Conservation (phyloP, 768 basidiomycete genomes). For the Chalciporus pseudorubinellus region DNA sequence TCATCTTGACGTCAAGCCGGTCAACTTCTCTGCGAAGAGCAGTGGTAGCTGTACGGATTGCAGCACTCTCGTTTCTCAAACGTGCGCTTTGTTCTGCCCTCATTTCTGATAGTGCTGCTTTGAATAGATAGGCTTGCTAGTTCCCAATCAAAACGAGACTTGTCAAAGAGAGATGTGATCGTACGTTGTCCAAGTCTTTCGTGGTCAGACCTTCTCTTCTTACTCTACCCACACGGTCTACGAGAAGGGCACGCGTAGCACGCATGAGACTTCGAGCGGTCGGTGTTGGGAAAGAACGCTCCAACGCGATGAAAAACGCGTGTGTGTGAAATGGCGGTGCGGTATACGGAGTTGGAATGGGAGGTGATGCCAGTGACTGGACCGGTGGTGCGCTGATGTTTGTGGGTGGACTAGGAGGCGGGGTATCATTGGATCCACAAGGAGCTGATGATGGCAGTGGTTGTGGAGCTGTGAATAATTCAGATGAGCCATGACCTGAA, state of each 20-base stretch:
- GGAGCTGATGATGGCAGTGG: not conserved
- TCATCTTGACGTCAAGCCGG: conserved; percentile 82
- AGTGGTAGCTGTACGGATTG: conserved; percentile 74
- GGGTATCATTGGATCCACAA: not conserved
- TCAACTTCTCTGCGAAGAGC: conserved; percentile 87
- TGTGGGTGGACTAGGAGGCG: conserved; percentile 13
- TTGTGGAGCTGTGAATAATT: not conserved
- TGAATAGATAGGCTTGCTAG: conserved; percentile 94
- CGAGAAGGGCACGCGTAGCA: conserved; percentile 75
- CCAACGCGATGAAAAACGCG: conserved; percentile 66
- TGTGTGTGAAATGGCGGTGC: conserved; percentile 84
- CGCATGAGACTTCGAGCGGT: conserved; percentile 81
- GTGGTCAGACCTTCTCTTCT: conserved; percentile 65
- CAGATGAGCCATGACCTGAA: conserved; percentile 8
- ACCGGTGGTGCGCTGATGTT: conserved; percentile 9
- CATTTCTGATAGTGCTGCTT: conserved; percentile 88
- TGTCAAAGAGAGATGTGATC: conserved; percentile 18
- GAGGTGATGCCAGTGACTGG: conserved; percentile 2
- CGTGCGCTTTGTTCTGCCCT: conserved; percentile 81
- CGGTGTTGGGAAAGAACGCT: conserved; percentile 69
- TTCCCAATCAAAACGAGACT: not conserved
- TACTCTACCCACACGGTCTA: conserved; percentile 72
- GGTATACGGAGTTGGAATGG: conserved; percentile 40
- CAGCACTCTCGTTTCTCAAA: conserved; percentile 79
- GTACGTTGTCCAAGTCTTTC: conserved; percentile 82